phyloP scores from a whole-genome alignment of 495 filamentous ascomycete species.

The Tricharina praecox region DNA sequence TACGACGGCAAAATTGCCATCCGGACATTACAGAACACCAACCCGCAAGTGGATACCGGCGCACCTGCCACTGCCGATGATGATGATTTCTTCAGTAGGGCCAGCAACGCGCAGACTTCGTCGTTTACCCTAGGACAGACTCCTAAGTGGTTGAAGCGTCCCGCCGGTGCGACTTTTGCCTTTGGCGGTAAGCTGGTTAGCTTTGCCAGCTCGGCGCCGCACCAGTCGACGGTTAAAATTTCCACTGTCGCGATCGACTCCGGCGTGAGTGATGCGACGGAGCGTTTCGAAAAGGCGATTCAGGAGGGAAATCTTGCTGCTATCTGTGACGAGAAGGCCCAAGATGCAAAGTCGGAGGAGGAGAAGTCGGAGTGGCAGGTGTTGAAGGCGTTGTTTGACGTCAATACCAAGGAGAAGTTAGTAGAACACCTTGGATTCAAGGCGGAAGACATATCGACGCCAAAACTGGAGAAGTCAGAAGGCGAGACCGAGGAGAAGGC shows the following conservation, averaged over 20 bases:
- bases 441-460: slow-evolving; percentile 34
- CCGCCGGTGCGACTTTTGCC: slow-evolving; percentile 77
- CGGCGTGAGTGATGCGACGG: slow-evolving; percentile 62
- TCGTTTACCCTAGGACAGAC: slow-evolving; percentile 73
- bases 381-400: slow-evolving; percentile 69
- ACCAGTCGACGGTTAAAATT: slow-evolving; percentile 64
- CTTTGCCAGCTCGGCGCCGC: slow-evolving; percentile 39
- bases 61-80: slow-evolving; percentile 50
- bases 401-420: slow-evolving; percentile 62
- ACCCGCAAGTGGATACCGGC: slow-evolving; percentile 35
- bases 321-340: slow-evolving; percentile 67
- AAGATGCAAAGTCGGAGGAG: slow-evolving; percentile 58
- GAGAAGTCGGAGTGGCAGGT: slow-evolving; percentile 94
- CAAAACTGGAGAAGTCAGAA: slow-evolving; percentile 28
- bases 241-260: slow-evolving; percentile 77
- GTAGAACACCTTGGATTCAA: slow-evolving; percentile 76
- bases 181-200: slow-evolving; percentile 88
- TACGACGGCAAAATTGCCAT: slow-evolving; percentile 91
- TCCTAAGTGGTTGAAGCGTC: slow-evolving; percentile 77
- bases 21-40: slow-evolving; percentile 83
- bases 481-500: slow-evolving; percentile 29
- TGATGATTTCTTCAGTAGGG: slow-evolving; percentile 92
- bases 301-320: slow-evolving; percentile 55
- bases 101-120: slow-evolving; percentile 75
- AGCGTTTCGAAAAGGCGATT: slow-evolving; percentile 71